phyloP scores from a whole-genome alignment of 371 early-diverging fungal genomes.

The Actinomucor elegans region DNA sequence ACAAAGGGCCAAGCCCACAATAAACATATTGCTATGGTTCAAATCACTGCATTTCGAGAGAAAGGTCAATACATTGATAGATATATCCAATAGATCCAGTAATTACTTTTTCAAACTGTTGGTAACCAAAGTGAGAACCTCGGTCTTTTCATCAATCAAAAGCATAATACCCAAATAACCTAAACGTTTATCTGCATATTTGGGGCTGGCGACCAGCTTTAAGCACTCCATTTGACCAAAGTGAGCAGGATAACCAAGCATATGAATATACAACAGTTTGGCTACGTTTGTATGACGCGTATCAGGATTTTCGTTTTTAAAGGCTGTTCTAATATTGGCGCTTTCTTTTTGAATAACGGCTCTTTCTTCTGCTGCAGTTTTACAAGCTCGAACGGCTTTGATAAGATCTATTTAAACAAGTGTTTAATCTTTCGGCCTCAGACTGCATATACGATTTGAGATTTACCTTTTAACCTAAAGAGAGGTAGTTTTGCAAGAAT shows the following conservation, averaged over 20 bases:
- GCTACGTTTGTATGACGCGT: conserved; percentile 80
- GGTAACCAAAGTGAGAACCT: conserved; percentile 92
- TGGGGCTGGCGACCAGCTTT: conserved; percentile 91
- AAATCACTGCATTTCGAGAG: conserved; percentile 90
- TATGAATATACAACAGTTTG: conserved; percentile 95
- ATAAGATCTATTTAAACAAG: conserved; percentile 75
- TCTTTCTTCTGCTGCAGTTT: conserved; percentile 98
- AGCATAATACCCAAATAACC: conserved; percentile 97
- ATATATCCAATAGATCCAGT: background rate
- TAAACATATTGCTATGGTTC: conserved; percentile 92
- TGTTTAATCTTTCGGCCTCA: too few relatives aligned
- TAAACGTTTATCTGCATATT: conserved; percentile 93
- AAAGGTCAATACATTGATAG: background rate
- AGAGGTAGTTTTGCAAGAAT: conserved; percentile 52
- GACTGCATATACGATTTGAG: background rate
- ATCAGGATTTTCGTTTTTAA: conserved; percentile 30
- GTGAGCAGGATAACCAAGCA: conserved; percentile 97
- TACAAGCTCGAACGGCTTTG: conserved; percentile 92
- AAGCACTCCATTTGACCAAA: conserved; percentile 98
- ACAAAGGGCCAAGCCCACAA: conserved; percentile 94
- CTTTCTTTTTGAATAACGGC: conserved; percentile 96
- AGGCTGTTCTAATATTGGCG: conserved; percentile 81
- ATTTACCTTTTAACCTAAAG: conserved; percentile 48
- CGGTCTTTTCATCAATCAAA: conserved; percentile 95
- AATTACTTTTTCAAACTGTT: conserved; percentile 95